phyloP scores from a whole-genome alignment of 768 basidiomycete species.

The Gymnopilus junonius region DNA sequence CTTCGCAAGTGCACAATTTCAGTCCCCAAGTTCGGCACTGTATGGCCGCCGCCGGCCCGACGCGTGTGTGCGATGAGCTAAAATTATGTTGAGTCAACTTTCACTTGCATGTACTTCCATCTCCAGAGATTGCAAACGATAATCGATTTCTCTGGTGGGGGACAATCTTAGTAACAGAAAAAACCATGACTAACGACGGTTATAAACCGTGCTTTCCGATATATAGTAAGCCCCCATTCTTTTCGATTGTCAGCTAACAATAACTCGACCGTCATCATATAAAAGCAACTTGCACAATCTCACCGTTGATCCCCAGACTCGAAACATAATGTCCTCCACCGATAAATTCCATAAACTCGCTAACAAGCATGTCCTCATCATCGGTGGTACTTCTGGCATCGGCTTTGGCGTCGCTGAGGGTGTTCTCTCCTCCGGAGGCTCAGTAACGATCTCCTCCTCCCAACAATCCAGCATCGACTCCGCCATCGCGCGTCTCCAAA shows the following conservation, averaged over 20 bases:
- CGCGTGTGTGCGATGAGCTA: too few species aligned
- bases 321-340: background rate
- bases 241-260: background rate
- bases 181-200: too few species aligned
- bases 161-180: too few species aligned
- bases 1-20: too few species aligned
- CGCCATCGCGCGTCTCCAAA: background rate
- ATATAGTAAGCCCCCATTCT: too few species aligned
- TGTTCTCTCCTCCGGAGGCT: background rate
- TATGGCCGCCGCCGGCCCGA: too few species aligned
- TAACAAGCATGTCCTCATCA: background rate
- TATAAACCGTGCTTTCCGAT: too few species aligned
- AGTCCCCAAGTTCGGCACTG: too few species aligned
- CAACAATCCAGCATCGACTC: background rate
- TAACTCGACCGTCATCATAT: background rate
- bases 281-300: background rate
- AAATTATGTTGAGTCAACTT: too few species aligned
- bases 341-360: background rate
- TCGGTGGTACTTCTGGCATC: background rate
- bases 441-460: background rate
- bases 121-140: too few species aligned
- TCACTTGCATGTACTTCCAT: too few species aligned
- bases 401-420: background rate
- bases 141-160: too few species aligned
- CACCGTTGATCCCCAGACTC: background rate